A percentile compares a stretch with the other conserved stretches of the same genome.
These are phyloP conservation scores for Aspergillus floridensis DNA, from an alignment of 2,329 filamentous ascomycete species.

Conservation along the genomic window DNA sequence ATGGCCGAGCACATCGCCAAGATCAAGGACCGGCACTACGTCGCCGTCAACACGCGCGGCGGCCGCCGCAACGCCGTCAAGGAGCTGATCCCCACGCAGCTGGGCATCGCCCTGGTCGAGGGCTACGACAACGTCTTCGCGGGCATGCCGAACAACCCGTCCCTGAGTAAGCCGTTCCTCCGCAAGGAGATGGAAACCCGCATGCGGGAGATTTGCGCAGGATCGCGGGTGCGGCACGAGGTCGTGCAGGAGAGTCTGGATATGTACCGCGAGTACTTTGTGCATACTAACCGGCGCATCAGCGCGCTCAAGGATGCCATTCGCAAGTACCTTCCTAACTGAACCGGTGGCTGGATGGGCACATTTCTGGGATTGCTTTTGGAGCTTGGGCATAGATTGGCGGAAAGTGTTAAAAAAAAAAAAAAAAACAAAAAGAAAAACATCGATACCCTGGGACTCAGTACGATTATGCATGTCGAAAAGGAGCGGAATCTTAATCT, in stretches of 20 bases:
- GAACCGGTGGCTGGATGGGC: slow-evolving; percentile 28
- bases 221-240: slow-evolving; percentile 67
- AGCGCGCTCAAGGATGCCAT: slow-evolving; percentile 59
- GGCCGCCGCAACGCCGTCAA: slow-evolving; percentile 56
- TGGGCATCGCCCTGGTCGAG: slow-evolving; percentile 87
- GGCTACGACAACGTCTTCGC: slow-evolving; percentile 94
- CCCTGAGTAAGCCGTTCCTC: slow-evolving; percentile 90
- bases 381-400: background rate
- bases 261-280: slow-evolving; percentile 83
- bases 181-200: slow-evolving; percentile 96
- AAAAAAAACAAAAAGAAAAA: too few relatives aligned
- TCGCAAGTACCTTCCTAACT: slow-evolving; percentile 53
- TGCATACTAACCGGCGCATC: slow-evolving; percentile 75
- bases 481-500: too few relatives aligned
- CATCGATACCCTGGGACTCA: background rate
- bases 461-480: too few relatives aligned
- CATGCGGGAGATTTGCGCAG: slow-evolving; percentile 96
- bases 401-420: background rate
- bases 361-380: background rate
- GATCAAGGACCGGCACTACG: slow-evolving; percentile 88
- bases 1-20: slow-evolving; percentile 99
- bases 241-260: slow-evolving; percentile 81
- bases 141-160: slow-evolving; percentile 62
- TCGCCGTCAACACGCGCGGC: slow-evolving; percentile 60
- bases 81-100: slow-evolving; percentile 87